Evolutionary conservation across 73 alveolate genomes (phyloP), one percentile per base, ranked within the genome.

Genomic region (Symbiodinium natans): DNA sequence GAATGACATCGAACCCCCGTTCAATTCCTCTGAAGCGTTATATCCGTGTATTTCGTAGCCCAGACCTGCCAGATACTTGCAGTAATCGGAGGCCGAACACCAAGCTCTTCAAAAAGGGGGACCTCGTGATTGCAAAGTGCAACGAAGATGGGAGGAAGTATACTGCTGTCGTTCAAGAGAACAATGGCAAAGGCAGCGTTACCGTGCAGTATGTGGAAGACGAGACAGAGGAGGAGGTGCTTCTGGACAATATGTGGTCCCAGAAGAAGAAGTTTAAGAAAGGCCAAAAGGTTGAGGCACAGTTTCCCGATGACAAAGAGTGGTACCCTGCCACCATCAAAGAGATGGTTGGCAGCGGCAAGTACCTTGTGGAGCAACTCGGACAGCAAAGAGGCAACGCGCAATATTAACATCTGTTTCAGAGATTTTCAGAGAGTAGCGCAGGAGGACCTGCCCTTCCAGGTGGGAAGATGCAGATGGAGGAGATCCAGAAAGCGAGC

Each of bases 391-490:
- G 4, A 23, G 36, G 9, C 34, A 10, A 56, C 6, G 59, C 59
- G 59, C 59, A 13, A 46, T 46, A 46, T 46, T 46, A 46, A 13
- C 13, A n/a, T n/a, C n/a, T n/a, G n/a, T n/a, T n/a, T n/a, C n/a
- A n/a, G n/a, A n/a, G n/a, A n/a, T n/a, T n/a, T n/a, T n/a, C n/a
- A n/a, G n/a, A n/a, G n/a, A n/a, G n/a, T n/a, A n/a, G n/a, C n/a
- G n/a, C n/a, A n/a, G n/a, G n/a, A n/a, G n/a, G n/a, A n/a, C n/a
- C n/a, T n/a, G n/a, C n/a, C n/a, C n/a, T n/a, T n/a, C n/a, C 77
- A 90, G 97, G 88, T 90, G 97, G 97, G 97, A 90, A 71, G 97
- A 90, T 40, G 88, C 97, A 2, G 97, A 90, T 71, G 97, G 97
- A 19, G 77, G 97, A 46, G 97, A 90, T 41, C 97, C 97, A 25